phyloP scores from a whole-genome alignment of 2,329 filamentous ascomycete species.

The Davidsoniella eucalypti region DNA sequence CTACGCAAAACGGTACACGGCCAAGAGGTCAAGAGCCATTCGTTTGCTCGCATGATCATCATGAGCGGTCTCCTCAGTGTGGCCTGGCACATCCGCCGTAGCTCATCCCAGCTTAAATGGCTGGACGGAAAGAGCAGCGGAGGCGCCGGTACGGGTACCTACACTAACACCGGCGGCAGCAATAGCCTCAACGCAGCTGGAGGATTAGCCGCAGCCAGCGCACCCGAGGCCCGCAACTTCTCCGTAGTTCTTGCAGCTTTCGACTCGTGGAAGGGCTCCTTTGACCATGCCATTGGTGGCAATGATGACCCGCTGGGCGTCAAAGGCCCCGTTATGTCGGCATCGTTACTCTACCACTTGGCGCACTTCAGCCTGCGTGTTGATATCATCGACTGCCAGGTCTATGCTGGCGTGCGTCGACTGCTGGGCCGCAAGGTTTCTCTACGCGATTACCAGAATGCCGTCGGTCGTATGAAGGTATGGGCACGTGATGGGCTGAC shows the following conservation, averaged over 20 bases:
- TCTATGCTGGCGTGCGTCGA: conserved; percentile 65
- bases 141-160: neutral
- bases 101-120: conserved; percentile 70
- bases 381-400: conserved; percentile 78
- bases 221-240: conserved; percentile 18
- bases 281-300: conserved; percentile 46
- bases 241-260: conserved; percentile 62
- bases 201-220: neutral
- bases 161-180: no score
- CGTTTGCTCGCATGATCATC: conserved; percentile 75
- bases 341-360: conserved; percentile 67
- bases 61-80: conserved; percentile 85
- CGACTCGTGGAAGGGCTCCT: conserved; percentile 74
- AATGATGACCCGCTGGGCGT: conserved; percentile 30
- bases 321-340: conserved; percentile 55
- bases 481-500: conserved; percentile 66
- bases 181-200: no score
- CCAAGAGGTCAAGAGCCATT: conserved; percentile 66
- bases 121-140: conserved; percentile 44
- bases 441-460: conserved; percentile 54
- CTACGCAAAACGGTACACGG: conserved; percentile 72
- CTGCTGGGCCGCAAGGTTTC: conserved; percentile 67
- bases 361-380: conserved; percentile 82
- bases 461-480: conserved; percentile 56
- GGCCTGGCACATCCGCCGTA: conserved; percentile 79